Conservation (phyloP, 768 basidiomycete genomes). For the Phlegmacium glaucopus region DNA sequence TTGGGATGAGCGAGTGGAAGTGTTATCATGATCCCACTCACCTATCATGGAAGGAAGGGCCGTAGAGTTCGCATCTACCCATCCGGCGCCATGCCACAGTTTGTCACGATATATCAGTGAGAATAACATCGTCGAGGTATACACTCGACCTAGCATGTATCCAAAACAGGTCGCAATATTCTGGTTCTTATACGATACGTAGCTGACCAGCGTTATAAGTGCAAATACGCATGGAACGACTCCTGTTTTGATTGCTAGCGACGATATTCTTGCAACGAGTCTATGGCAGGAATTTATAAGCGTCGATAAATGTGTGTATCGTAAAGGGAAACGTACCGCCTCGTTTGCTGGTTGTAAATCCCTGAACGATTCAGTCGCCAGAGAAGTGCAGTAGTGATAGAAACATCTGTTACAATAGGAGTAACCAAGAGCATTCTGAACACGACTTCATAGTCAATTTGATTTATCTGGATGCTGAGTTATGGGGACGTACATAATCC, state of each 20-base stretch:
- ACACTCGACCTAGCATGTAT: constrained; percentile 7
- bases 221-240: constrained; percentile 6
- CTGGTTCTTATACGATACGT: background rate
- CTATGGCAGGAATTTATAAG: background rate
- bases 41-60: too few relatives aligned
- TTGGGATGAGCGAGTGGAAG: too few relatives aligned
- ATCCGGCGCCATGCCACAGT: background rate
- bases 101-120: constrained; percentile 5
- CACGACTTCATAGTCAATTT: background rate
- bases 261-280: constrained; percentile 5
- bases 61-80: too few relatives aligned
- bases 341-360: background rate
- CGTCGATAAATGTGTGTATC: background rate
- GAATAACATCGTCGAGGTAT: constrained; percentile 9
- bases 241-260: constrained; percentile 4
- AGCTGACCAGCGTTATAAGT: background rate
- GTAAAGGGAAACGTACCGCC: background rate
- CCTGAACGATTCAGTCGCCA: background rate
- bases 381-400: constrained; percentile 6
- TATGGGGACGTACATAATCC: background rate
- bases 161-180: constrained; percentile 3
- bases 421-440: constrained; percentile 3
- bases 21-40: too few relatives aligned
- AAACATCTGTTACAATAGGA: constrained; percentile 3
- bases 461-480: background rate